Conservation (phyloP, 2,329 filamentous ascomycete genomes). For the Tolypocladium album region DNA sequence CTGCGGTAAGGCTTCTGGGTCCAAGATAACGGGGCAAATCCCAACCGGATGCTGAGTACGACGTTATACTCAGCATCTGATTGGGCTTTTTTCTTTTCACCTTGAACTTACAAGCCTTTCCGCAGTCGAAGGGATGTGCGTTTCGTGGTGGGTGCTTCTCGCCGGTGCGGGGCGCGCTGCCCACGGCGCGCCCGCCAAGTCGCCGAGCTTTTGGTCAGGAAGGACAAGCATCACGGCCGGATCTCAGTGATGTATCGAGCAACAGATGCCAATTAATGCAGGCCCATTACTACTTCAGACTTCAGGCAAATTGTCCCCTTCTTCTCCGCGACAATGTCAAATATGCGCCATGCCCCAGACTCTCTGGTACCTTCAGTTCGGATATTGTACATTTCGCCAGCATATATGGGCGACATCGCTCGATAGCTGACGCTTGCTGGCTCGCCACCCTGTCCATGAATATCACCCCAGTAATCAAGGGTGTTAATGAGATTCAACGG, state of each 20-base stretch:
- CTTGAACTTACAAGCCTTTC: no score
- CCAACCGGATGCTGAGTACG: no score
- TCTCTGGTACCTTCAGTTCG: slow-evolving; percentile 35
- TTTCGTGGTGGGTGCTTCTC: no score
- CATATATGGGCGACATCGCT: slow-evolving; percentile 61
- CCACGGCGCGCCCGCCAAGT: no score
- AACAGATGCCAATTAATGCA: not conserved
- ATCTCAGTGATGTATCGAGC: not conserved
- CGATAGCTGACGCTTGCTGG: slow-evolving; percentile 47
- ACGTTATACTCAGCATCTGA: no score
- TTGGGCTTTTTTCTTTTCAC: no score
- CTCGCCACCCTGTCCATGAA: slow-evolving; percentile 20
- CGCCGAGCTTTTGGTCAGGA: no score
- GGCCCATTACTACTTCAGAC: not conserved
- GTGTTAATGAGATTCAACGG: slow-evolving; percentile 67
- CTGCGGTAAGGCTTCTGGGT: not conserved
- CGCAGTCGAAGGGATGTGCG: no score
- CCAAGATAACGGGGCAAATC: no score
- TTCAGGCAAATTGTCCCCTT: slow-evolving; percentile 12
- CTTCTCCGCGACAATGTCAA: slow-evolving; percentile 37
- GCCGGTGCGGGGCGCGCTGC: no score
- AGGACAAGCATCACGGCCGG: not conserved
- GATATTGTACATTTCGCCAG: slow-evolving; percentile 52
- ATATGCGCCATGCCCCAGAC: slow-evolving; percentile 20
- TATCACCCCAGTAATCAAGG: slow-evolving; percentile 54